Conservation (phyloP, 139 green algal genomes). For the Picochlorum sp. region DNA sequence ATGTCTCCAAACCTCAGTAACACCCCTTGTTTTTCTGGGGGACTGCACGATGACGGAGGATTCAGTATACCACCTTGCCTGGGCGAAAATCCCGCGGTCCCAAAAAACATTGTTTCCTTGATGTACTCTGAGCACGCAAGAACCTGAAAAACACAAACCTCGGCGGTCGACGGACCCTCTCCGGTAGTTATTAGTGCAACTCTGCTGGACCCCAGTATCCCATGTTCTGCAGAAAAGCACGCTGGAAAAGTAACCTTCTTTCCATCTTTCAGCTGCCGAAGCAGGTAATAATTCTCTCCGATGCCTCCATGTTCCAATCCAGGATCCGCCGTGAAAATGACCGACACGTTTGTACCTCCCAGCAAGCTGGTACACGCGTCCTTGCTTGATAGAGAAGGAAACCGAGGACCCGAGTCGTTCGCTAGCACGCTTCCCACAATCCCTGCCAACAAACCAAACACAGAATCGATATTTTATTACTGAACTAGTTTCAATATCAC, state of each 20-base stretch:
- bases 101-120: background rate
- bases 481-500: too few relatives aligned
- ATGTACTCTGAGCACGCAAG: background rate
- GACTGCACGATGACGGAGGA: background rate
- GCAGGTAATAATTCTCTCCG: constrained; percentile 1
- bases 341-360: background rate
- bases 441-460: too few relatives aligned
- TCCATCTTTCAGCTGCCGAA: background rate
- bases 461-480: too few relatives aligned
- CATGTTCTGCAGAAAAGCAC: background rate
- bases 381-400: background rate
- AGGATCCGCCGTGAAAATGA: constrained; percentile 3
- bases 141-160: constrained; percentile 1
- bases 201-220: background rate
- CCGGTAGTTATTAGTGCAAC: constrained; percentile 2
- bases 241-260: background rate
- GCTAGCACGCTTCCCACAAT: too few relatives aligned
- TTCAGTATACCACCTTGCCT: background rate
- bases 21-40: background rate
- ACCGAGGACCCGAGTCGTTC: too few relatives aligned
- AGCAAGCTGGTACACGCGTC: background rate
- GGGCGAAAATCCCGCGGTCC: constrained; percentile 1
- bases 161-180: background rate
- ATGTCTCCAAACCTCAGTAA: background rate
- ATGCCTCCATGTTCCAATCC: background rate